These are phyloP conservation scores for Leccinum uliginosum DNA, from an alignment of 768 basidiomycete genomes.

Conservation along the genomic window DNA sequence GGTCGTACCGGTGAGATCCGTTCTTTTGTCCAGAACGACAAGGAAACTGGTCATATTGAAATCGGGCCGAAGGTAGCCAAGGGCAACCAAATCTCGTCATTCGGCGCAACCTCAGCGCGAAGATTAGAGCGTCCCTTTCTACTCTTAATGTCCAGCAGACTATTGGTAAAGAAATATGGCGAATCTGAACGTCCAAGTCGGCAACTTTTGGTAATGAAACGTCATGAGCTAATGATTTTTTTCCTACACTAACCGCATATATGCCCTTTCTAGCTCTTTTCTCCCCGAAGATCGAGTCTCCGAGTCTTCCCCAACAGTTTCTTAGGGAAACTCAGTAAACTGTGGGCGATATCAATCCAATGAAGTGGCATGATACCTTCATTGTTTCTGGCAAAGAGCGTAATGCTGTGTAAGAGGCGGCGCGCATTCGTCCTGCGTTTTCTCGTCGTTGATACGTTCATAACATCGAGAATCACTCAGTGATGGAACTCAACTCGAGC, in stretches of 20 bases:
- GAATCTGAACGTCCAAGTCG: slow-evolving; percentile 85
- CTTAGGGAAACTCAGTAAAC: slow-evolving; percentile 87
- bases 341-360: slow-evolving; percentile 76
- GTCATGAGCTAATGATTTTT: not conserved
- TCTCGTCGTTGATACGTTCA: not conserved
- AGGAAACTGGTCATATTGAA: slow-evolving; percentile 72
- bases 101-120: slow-evolving; percentile 61
- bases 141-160: slow-evolving; percentile 63
- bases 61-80: slow-evolving; percentile 78
- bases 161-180: slow-evolving; percentile 60
- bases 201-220: slow-evolving; percentile 78
- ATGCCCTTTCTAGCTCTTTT: slow-evolving; percentile 59
- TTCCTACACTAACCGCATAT: not conserved
- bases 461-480: slow-evolving; percentile 46
- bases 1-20: slow-evolving; percentile 77
- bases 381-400: slow-evolving; percentile 62
- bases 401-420: slow-evolving; percentile 51
- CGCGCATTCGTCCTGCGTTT: not conserved
- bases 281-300: slow-evolving; percentile 96
- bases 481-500: slow-evolving; percentile 67
- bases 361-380: slow-evolving; percentile 78
- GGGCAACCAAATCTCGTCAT: slow-evolving; percentile 75
- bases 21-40: slow-evolving; percentile 78
- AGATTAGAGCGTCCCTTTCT: slow-evolving; percentile 57
- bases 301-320: slow-evolving; percentile 77